Percentiles rank a stretch among this genome's conserved stretches.
Evolutionary conservation across 2,329 filamentous ascomycete species (phyloP).

Genomic region (Pleoardoris graminearum): DNA sequence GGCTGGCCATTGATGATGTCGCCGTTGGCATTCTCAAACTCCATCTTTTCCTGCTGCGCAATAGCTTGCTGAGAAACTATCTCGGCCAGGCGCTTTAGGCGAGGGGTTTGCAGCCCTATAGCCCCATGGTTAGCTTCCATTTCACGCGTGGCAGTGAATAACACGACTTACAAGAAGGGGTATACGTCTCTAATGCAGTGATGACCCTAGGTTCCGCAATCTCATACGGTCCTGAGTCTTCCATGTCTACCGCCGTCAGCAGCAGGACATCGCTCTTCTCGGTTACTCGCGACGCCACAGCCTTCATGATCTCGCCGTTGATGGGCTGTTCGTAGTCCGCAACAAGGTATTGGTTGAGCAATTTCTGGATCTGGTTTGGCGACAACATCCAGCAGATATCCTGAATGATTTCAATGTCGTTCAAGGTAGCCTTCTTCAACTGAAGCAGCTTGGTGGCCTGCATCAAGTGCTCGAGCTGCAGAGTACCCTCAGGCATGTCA

Average conservation of each 20-base stretch:
- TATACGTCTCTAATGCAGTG: constrained; percentile 96
- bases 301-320: constrained; percentile 99
- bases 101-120: constrained; percentile 89
- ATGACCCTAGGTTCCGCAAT: constrained; percentile 97
- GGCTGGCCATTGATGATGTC: constrained; percentile 28
- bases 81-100: constrained; percentile 93
- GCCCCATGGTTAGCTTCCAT: constrained; percentile 33
- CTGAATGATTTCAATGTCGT: constrained; percentile 99
- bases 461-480: constrained; percentile 98
- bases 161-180: constrained; percentile 80
- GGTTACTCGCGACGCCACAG: constrained; percentile 91
- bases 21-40: constrained; percentile 50
- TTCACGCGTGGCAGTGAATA: background rate
- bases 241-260: constrained; percentile 95
- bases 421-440: constrained; percentile 97
- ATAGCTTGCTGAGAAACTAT: constrained; percentile 97
- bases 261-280: constrained; percentile 98
- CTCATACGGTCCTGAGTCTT: constrained; percentile 97
- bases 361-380: constrained; percentile 98
- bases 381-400: constrained; percentile 99
- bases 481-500: constrained; percentile 97
- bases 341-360: constrained; percentile 97
- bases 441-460: constrained; percentile 98
- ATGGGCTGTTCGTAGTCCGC: constrained; percentile 99
- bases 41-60: constrained; percentile 87